phyloP scores from a whole-genome alignment of 1,284 basidiomycete genomes.

The Fomes fomentarius region DNA sequence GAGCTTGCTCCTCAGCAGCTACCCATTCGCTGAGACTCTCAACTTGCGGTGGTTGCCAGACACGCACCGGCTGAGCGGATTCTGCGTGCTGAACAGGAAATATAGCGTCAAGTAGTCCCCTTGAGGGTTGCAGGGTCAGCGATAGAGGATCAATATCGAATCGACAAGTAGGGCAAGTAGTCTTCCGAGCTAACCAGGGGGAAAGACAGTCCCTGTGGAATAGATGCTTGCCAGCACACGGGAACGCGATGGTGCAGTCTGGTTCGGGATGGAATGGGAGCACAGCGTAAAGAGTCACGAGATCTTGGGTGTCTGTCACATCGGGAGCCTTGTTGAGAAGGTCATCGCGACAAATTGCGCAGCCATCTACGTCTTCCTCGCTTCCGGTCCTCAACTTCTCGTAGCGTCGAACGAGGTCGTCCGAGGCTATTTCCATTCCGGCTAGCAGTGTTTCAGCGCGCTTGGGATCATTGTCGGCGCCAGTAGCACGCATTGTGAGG shows the following conservation, averaged over 20 bases:
- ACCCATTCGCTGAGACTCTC: constrained; percentile 29
- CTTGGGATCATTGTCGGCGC: constrained; percentile 22
- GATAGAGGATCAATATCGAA: constrained; percentile 37
- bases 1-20: constrained; percentile 26
- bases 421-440: constrained; percentile 28
- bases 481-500: neutral
- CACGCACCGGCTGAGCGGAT: neutral
- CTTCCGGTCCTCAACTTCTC: constrained; percentile 30
- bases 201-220: constrained; percentile 33
- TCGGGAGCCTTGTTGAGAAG: constrained; percentile 17
- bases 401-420: constrained; percentile 31
- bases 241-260: constrained; percentile 29
- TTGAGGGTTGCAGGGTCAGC: constrained; percentile 24
- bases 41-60: constrained; percentile 30
- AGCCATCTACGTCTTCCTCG: constrained; percentile 30
- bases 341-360: constrained; percentile 34
- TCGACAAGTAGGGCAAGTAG: constrained; percentile 36
- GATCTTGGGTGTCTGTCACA: neutral
- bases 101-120: constrained; percentile 1
- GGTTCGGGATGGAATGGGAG: constrained; percentile 24
- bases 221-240: constrained; percentile 36
- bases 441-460: constrained; percentile 32
- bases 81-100: neutral
- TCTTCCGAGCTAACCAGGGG: constrained; percentile 36
- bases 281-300: constrained; percentile 7